phyloP scores from a whole-genome alignment of 352 stramenopile species.

The Blastocystis sp. region DNA sequence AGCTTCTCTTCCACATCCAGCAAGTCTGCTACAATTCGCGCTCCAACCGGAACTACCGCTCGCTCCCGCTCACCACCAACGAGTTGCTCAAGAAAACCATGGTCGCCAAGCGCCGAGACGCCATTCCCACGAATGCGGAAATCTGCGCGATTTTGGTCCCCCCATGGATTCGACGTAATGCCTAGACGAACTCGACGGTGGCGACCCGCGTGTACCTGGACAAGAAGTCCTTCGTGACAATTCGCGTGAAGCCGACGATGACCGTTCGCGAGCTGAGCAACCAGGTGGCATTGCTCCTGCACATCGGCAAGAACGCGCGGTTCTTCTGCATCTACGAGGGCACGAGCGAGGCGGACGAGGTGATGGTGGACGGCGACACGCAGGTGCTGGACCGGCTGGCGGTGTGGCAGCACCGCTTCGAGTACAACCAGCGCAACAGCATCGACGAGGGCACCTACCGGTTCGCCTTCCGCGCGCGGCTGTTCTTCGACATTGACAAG shows the following conservation, averaged over 20 bases:
- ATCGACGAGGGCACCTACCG: neutral
- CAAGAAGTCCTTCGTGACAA: constrained; percentile 4
- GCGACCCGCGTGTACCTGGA: constrained; percentile 31
- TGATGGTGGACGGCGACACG: constrained; percentile 4
- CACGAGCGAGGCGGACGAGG: neutral
- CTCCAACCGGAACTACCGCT: neutral
- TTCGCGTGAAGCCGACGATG: constrained; percentile 21
- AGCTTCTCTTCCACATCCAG: constrained; percentile 13
- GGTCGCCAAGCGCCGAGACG: constrained; percentile 27
- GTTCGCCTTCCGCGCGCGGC: constrained; percentile 26
- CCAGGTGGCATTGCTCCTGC: neutral
- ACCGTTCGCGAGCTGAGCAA: constrained; percentile 22
- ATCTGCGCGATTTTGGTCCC: constrained; percentile 50
- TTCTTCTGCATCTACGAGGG: constrained; percentile 44
- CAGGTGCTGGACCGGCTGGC: constrained; percentile 51
- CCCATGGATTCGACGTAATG: neutral
- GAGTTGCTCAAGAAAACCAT: constrained; percentile 43
- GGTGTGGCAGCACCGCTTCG: constrained; percentile 37
- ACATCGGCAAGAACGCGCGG: constrained; percentile 4
- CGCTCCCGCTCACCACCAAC: neutral
- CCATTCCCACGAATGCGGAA: constrained; percentile 35
- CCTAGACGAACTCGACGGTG: neutral
- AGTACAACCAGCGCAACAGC: neutral
- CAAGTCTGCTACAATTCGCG: neutral
- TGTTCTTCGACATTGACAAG: constrained; percentile 44